phyloP scores from a whole-genome alignment of 208 protist genomes.

The Jaenimonas drosophilae region DNA sequence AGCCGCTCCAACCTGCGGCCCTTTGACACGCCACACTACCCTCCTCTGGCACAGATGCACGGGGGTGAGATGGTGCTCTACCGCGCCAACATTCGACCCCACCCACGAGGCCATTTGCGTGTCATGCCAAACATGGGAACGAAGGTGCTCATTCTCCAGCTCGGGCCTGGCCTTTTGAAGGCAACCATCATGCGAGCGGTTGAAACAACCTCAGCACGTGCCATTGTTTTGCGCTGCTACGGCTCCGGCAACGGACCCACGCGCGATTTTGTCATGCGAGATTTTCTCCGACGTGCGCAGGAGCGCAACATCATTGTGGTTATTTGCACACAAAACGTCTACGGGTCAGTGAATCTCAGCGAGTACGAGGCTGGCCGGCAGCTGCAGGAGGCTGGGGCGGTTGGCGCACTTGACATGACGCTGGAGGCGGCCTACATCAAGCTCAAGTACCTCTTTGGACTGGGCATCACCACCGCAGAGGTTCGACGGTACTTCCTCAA shows the following conservation, averaged over 20 bases:
- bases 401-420: slow-evolving; percentile 88
- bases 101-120: slow-evolving; percentile 34
- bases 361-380: slow-evolving; percentile 72
- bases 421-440: slow-evolving; percentile 86
- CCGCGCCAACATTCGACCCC: slow-evolving; percentile 24
- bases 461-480: slow-evolving; percentile 23
- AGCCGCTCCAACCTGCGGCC: slow-evolving; percentile 68
- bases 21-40: slow-evolving; percentile 89
- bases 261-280: slow-evolving; percentile 47
- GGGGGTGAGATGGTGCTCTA: slow-evolving; percentile 33
- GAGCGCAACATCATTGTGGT: slow-evolving; percentile 85
- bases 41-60: slow-evolving; percentile 72
- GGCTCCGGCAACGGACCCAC: slow-evolving; percentile 90
- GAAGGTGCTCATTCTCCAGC: slow-evolving; percentile 36
- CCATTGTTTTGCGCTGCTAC: slow-evolving; percentile 88
- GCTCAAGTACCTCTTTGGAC: slow-evolving; percentile 78
- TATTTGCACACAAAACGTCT: slow-evolving; percentile 83
- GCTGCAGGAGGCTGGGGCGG: slow-evolving; percentile 47
- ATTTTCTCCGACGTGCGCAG: slow-evolving; percentile 40
- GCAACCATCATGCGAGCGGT: slow-evolving; percentile 10
- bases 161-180: slow-evolving; percentile 63
- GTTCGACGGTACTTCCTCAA: slow-evolving; percentile 22
- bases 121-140: slow-evolving; percentile 36
- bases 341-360: slow-evolving; percentile 45
- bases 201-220: slow-evolving; percentile 32